These are phyloP conservation scores for Mycosphaerella sp. DNA, from an alignment of 2,329 filamentous ascomycete genomes.

Conservation along the genomic window DNA sequence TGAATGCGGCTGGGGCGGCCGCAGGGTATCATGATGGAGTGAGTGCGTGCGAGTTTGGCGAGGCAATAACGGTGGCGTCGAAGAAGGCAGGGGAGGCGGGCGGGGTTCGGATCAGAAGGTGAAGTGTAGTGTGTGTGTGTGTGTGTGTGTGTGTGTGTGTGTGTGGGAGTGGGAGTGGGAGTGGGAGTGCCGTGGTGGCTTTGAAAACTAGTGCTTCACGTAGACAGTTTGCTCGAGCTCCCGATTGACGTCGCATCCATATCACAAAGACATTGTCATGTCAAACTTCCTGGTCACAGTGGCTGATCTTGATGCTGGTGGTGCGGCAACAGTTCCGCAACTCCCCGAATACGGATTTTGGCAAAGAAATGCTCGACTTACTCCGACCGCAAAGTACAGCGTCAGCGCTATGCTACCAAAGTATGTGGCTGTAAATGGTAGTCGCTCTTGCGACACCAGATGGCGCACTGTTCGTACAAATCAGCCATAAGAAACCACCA, in stretches of 20 bases:
- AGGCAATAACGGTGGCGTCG: conserved; percentile 6
- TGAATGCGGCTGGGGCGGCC: conserved; percentile 8
- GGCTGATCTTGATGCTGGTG: conserved; percentile 14
- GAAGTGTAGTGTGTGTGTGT: conserved; percentile 5
- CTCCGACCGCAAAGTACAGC: conserved; percentile 84
- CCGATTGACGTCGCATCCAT: conserved; percentile 22
- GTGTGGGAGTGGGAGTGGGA: too few relatives aligned
- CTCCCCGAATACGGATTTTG: conserved; percentile 10
- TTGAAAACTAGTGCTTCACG: conserved; percentile 7
- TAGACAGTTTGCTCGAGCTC: conserved; percentile 17
- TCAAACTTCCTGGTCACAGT: conserved; percentile 8
- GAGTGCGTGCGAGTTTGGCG: neutral
- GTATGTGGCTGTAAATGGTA: conserved; percentile 91
- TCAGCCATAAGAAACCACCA: conserved; percentile 14
- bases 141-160: too few relatives aligned
- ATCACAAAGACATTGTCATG: conserved; percentile 23
- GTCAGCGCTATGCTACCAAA: conserved; percentile 89
- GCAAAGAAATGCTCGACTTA: conserved; percentile 49
- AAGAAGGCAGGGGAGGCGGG: conserved; percentile 16
- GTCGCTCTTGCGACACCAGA: conserved; percentile 71
- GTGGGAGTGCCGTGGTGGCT: too few relatives aligned
- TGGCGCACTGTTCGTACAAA: conserved; percentile 53
- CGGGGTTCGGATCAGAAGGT: conserved; percentile 5
- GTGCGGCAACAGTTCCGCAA: conserved; percentile 13
- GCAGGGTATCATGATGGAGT: neutral